Evolutionary conservation across 371 early-diverging fungal species (phyloP), one percentile per base, ranked within the genome.

Genomic region (Massospora cicadina): DNA sequence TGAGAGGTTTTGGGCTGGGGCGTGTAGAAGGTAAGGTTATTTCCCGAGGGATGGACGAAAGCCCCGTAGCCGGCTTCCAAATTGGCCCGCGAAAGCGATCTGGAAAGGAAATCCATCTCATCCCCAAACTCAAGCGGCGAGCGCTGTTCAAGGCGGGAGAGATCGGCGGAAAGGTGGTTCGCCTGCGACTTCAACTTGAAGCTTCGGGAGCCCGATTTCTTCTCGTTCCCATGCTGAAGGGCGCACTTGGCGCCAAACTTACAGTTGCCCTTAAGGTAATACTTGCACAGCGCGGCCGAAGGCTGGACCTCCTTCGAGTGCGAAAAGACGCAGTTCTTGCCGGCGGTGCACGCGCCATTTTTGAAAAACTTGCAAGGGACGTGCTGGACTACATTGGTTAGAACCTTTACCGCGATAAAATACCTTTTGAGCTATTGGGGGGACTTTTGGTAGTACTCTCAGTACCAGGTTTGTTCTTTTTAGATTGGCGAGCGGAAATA

Each of bases 321-420:
- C 28, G 87, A 87, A 68, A 88, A 88, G 65, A 79, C 76, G 68
- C 89, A 88, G 65, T 82, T 81, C 68, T 79, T 76, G 33, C 88
- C 88, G 17, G 86, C 87, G 1, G 86, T 83, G 69, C 89, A 88
- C 55, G 81, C 80, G 30, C 87, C 87, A 55, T 80, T 79, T 68
- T 80, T 83, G 74, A 79, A 87, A 71, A 88, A 88, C 74, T 87
- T 88, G 79, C 89, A 88, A 17, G 89, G 89, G 57, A 88, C 81
- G 68, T 88, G 87, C 54, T 77, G 74, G 21, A 64, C 64, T 33
- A 33, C 13, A 24, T 23, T n/a, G 23, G 5, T 61, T 27, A 33
- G 31, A 28, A 83, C 67, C 31, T 75, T 75, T 63, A 75, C 67
- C 17, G 66, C 70, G 69, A 63, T 21, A 53, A 32, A 17, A 0